phyloP scores from a whole-genome alignment of 164 flowering plant genomes.

The Annona cherimola region DNA sequence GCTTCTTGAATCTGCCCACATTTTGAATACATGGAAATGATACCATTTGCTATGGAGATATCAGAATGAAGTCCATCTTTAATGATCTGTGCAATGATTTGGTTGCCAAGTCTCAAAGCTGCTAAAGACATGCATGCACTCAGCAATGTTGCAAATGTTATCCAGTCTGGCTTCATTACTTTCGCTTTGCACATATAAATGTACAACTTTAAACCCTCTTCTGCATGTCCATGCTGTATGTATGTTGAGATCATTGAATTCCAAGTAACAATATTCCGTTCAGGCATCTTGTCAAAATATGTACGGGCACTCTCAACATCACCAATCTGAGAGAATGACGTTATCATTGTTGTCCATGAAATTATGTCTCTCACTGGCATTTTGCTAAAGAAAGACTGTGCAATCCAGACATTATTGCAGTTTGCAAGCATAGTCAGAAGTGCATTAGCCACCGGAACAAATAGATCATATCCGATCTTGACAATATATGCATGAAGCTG shows the following conservation, averaged over 20 bases:
- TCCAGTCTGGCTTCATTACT: slow-evolving; percentile 33
- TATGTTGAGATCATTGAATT: slow-evolving; percentile 45
- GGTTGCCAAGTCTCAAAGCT: slow-evolving; percentile 33
- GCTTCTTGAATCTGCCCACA: slow-evolving; percentile 42
- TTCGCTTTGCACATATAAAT: slow-evolving; percentile 25
- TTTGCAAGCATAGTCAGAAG: slow-evolving; percentile 38
- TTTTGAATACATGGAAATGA: slow-evolving; percentile 41
- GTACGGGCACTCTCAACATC: slow-evolving; percentile 25
- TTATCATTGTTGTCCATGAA: slow-evolving; percentile 38
- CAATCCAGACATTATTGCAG: slow-evolving; percentile 21
- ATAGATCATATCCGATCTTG: slow-evolving; percentile 34
- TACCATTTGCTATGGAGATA: slow-evolving; percentile 38
- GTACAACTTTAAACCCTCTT: slow-evolving; percentile 39
- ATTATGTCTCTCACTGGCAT: slow-evolving; percentile 38
- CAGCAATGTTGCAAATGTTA: slow-evolving; percentile 33
- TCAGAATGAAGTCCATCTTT: slow-evolving; percentile 29
- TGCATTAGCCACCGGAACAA: slow-evolving; percentile 40
- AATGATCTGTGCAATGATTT: slow-evolving; percentile 32
- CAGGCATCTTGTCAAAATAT: slow-evolving; percentile 37
- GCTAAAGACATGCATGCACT: slow-evolving; percentile 40
- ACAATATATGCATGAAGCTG: slow-evolving; percentile 35
- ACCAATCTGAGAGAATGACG: slow-evolving; percentile 33
- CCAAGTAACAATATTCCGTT: slow-evolving; percentile 41
- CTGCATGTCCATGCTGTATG: slow-evolving; percentile 32
- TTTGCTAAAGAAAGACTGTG: slow-evolving; percentile 23